Percentiles rank a stretch among this genome's conserved stretches.
phyloP scores from a whole-genome alignment of 805 yeast genomes.

The Saccharomycopsis javanensis region DNA sequence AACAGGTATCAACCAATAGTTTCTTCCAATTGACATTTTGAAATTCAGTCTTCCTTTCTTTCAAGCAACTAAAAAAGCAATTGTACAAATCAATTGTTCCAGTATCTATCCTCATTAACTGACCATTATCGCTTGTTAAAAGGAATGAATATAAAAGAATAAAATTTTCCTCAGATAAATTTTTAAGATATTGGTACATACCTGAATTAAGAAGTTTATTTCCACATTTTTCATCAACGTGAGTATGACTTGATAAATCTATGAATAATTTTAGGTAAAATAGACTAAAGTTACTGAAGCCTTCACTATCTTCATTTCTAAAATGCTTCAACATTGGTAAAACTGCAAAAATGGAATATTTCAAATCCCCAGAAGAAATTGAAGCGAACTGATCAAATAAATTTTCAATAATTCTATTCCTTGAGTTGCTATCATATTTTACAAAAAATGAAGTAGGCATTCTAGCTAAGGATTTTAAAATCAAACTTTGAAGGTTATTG shows the following conservation, averaged over 20 bases:
- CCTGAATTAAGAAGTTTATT: background rate
- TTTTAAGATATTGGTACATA: background rate
- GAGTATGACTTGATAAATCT: background rate
- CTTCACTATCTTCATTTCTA: background rate
- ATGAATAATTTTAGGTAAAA: background rate
- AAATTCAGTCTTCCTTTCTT: conserved; percentile 2
- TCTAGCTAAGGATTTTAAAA: background rate
- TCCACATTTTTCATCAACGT: background rate
- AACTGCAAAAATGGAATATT: background rate
- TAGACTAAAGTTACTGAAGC: background rate
- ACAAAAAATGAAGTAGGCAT: background rate
- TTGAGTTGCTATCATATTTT: background rate
- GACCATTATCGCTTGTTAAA: background rate
- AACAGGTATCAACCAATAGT: conserved; percentile 6
- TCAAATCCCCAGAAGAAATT: background rate
- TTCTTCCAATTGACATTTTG: conserved; percentile 1
- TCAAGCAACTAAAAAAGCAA: conserved; percentile 1
- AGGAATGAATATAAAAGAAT: conserved; percentile 3
- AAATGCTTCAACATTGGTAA: background rate
- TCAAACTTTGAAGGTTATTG: background rate
- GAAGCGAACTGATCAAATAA: background rate
- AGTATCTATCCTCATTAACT: too few species aligned
- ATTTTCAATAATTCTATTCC: background rate
- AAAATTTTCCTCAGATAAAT: background rate
- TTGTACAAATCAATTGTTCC: background rate